These are phyloP conservation scores for Nakazawaea holstii DNA, from an alignment of 805 yeast species.

Conservation along the genomic window DNA sequence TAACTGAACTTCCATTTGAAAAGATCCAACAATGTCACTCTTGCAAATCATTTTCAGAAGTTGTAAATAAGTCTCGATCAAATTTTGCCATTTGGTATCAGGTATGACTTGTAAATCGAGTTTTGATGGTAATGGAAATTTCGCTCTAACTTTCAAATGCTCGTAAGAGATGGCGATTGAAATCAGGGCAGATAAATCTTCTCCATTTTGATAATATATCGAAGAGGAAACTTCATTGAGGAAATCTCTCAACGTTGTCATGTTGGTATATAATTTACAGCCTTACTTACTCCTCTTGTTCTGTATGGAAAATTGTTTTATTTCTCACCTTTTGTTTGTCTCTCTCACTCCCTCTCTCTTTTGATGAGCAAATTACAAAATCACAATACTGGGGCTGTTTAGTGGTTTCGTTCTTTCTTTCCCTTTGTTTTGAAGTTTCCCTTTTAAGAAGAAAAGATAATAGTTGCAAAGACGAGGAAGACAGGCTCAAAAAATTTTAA, in stretches of 20 bases:
- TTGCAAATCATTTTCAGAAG: conserved; percentile 30
- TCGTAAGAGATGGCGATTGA: conserved; percentile 6
- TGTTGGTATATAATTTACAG: not conserved
- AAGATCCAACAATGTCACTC: conserved; percentile 28
- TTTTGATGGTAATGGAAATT: conserved; percentile 2
- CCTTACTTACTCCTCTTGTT: not conserved
- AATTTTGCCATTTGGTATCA: conserved; percentile 7
- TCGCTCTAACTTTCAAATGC: conserved; percentile 1
- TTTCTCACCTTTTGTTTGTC: not conserved
- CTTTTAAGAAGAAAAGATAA: not conserved
- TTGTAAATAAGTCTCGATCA: conserved; percentile 25
- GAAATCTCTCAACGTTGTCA: conserved; percentile 2
- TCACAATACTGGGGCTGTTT: not conserved
- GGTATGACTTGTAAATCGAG: conserved; percentile 2
- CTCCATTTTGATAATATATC: conserved; percentile 4
- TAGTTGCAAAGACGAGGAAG: not conserved
- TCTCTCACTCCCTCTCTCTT: not conserved
- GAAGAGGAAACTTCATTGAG: conserved; percentile 3
- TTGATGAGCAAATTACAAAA: not conserved
- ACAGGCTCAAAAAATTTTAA: not conserved
- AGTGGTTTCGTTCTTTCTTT: not conserved
- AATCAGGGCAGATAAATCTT: not conserved
- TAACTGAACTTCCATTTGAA: conserved; percentile 28
- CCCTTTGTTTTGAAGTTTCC: conserved; percentile 1
- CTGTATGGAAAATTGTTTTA: not conserved